These are phyloP conservation scores for Irpex rosettiformis DNA, from an alignment of 1,284 basidiomycete species.

Conservation along the genomic window DNA sequence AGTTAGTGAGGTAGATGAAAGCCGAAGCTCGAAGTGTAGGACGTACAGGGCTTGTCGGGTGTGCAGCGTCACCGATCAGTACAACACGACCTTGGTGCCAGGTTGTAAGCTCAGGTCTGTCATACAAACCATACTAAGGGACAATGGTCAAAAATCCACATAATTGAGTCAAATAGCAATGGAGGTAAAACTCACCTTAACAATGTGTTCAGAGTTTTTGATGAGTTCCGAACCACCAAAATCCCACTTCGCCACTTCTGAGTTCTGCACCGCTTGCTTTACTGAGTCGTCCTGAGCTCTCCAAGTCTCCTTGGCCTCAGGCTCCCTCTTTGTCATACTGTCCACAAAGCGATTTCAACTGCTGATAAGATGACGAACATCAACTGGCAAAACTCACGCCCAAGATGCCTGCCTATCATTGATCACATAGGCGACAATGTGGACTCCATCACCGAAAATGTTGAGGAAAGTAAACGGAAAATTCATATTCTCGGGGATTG, in stretches of 20 bases:
- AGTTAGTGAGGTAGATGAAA: background rate
- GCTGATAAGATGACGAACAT: background rate
- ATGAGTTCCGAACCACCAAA: slow-evolving; percentile 37
- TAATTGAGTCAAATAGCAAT: background rate
- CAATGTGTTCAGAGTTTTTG: slow-evolving; percentile 29
- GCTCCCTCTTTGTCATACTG: slow-evolving; percentile 36
- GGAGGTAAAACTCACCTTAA: slow-evolving; percentile 33
- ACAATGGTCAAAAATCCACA: background rate
- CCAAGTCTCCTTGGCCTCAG: slow-evolving; percentile 42
- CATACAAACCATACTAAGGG: slow-evolving; percentile 42
- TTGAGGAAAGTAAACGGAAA: slow-evolving; percentile 26
- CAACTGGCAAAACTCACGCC: slow-evolving; percentile 32
- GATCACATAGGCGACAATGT: slow-evolving; percentile 38
- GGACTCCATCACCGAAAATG: slow-evolving; percentile 34
- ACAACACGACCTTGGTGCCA: slow-evolving; percentile 39
- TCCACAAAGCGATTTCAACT: background rate
- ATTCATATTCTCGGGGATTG: slow-evolving; percentile 22
- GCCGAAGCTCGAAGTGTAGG: background rate
- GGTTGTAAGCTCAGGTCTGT: slow-evolving; percentile 38
- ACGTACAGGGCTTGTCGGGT: slow-evolving; percentile 32
- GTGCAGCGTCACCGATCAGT: slow-evolving; percentile 33
- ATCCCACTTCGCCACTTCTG: slow-evolving; percentile 20
- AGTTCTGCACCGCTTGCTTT: slow-evolving; percentile 17
- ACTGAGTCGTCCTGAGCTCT: slow-evolving; percentile 31
- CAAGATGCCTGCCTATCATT: slow-evolving; percentile 32